These are phyloP conservation scores for Mycena vitilis DNA, from an alignment of 768 basidiomycete species.

Conservation along the genomic window DNA sequence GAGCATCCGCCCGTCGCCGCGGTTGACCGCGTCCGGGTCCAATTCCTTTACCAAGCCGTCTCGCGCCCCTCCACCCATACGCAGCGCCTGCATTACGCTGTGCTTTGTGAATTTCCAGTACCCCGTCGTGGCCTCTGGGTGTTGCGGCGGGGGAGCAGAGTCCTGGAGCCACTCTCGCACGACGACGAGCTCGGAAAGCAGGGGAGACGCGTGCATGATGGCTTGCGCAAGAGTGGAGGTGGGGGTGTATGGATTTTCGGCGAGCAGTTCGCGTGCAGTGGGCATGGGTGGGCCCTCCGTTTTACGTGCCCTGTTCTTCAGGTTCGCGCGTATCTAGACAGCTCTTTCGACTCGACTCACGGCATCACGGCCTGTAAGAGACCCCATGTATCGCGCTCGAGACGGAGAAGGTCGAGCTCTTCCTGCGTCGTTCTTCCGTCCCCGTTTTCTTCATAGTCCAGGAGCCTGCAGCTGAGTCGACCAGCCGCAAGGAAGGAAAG, in stretches of 20 bases:
- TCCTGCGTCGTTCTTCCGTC: conserved; percentile 53
- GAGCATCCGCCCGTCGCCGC: conserved; percentile 67
- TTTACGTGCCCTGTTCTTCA: conserved; percentile 69
- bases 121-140: conserved; percentile 80
- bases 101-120: conserved; percentile 90
- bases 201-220: conserved; percentile 73
- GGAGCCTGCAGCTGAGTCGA: conserved; percentile 48
- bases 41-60: conserved; percentile 72
- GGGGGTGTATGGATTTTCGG: conserved; percentile 85
- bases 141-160: conserved; percentile 67
- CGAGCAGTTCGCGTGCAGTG: conserved; percentile 66
- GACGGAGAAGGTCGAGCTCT: conserved; percentile 70
- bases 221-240: conserved; percentile 80
- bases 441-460: conserved; percentile 59
- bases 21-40: conserved; percentile 84
- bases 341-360: conserved; percentile 54
- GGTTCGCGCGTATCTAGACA: not conserved
- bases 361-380: conserved; percentile 83
- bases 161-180: conserved; percentile 93
- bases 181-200: conserved; percentile 80
- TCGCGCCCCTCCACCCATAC: conserved; percentile 57
- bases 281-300: conserved; percentile 61
- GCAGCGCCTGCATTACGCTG: conserved; percentile 71
- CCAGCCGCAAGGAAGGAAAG: not conserved
- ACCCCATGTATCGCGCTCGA: conserved; percentile 88